phyloP scores from a whole-genome alignment of 805 yeast genomes.

The Isabelozyma heimii region DNA sequence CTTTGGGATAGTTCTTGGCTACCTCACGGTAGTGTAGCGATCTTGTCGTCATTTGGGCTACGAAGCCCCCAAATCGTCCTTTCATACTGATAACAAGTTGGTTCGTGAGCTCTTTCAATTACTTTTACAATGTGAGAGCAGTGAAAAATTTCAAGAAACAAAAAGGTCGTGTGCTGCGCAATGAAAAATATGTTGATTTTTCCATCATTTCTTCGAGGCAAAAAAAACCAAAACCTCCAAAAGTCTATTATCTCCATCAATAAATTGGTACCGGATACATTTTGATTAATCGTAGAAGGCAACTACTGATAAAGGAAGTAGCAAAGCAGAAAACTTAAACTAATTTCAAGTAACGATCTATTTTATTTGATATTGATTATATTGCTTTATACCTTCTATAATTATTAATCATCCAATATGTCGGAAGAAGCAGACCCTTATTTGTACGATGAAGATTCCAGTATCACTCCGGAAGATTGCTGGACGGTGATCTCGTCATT shows the following conservation, averaged over 20 bases:
- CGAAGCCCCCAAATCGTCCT: not conserved
- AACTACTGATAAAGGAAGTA: not conserved
- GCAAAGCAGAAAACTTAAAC: not conserved
- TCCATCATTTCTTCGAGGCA: not conserved
- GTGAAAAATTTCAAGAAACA: not conserved
- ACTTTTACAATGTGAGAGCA: not conserved
- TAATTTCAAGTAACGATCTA: too few relatives aligned
- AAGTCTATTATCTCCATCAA: not conserved
- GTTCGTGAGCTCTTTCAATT: not conserved
- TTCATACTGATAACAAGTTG: not conserved
- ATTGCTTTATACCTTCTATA: too few relatives aligned
- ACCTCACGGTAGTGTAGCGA: conserved; percentile 28
- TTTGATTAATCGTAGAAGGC: not conserved
- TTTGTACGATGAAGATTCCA: conserved; percentile 66
- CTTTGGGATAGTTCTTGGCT: conserved; percentile 36
- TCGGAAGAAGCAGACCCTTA: conserved; percentile 53
- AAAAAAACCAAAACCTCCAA: not conserved
- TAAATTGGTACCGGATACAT: not conserved
- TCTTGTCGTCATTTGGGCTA: conserved; percentile 8
- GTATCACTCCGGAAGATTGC: conserved; percentile 95
- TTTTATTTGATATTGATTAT: too few relatives aligned
- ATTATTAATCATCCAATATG: conserved; percentile 1
- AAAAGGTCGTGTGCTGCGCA: not conserved
- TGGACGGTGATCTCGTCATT: conserved; percentile 98
- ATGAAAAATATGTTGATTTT: not conserved